These are phyloP conservation scores for Raphidocelis subcapitata DNA, from an alignment of 139 green algal genomes.

Conservation along the genomic window DNA sequence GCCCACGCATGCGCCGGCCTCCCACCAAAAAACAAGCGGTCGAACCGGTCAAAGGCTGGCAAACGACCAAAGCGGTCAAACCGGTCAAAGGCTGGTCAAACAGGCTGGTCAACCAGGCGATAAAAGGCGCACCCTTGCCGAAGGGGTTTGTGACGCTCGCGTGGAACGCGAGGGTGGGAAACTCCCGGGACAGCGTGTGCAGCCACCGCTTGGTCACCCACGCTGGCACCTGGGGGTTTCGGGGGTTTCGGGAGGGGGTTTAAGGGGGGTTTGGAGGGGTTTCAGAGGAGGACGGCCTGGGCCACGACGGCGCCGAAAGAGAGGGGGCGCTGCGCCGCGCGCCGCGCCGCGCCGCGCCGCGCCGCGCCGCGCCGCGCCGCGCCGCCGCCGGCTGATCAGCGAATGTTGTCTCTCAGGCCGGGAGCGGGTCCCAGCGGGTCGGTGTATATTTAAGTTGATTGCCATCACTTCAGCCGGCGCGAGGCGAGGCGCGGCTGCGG, in stretches of 20 bases:
- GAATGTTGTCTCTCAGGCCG: slow-evolving; percentile 39
- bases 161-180: slow-evolving; percentile 97
- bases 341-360: not conserved
- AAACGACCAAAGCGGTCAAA: too few relatives aligned
- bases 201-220: slow-evolving; percentile 99
- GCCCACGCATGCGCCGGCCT: too few relatives aligned
- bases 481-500: too few relatives aligned
- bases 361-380: not conserved
- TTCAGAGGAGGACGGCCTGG: not conserved
- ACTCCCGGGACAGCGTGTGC: slow-evolving; percentile 85
- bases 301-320: too few relatives aligned
- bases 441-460: slow-evolving; percentile 69
- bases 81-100: too few relatives aligned
- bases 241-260: too few relatives aligned
- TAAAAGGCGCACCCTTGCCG: slow-evolving; percentile 87
- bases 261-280: not conserved
- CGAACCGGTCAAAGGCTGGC: too few relatives aligned
- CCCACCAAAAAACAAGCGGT: too few relatives aligned
- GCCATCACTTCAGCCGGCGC: slow-evolving; percentile 43
- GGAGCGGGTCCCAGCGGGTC: slow-evolving; percentile 22
- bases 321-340: too few relatives aligned
- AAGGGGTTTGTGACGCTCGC: slow-evolving; percentile 96
- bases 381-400: slow-evolving; percentile 35
- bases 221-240: slow-evolving; percentile 78
- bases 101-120: too few relatives aligned